Conservation (phyloP, 2,329 filamentous ascomycete genomes). For the Fusarium incarnatum region DNA sequence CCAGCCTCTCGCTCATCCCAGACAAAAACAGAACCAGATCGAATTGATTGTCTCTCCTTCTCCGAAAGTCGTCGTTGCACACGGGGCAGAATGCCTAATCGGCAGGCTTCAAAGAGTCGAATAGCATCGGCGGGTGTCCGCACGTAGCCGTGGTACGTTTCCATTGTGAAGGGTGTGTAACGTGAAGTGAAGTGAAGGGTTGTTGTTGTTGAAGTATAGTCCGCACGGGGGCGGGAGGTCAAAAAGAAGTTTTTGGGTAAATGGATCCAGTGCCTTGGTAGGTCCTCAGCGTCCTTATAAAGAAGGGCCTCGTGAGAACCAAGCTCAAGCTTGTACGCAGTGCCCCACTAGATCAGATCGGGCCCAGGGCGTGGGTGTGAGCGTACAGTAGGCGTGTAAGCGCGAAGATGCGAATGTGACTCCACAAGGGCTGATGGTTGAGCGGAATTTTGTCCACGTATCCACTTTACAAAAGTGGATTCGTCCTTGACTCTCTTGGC, state of each 20-base stretch:
- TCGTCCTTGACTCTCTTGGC: conserved; percentile 42
- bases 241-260: conserved; percentile 23
- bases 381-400: conserved; percentile 5
- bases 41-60: conserved; percentile 95
- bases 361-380: conserved; percentile 35
- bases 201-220: conserved; percentile 2
- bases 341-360: conserved; percentile 48
- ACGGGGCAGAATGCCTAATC: conserved; percentile 86
- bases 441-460: conserved; percentile 46
- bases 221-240: conserved; percentile 34
- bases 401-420: conserved; percentile 40
- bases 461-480: conserved; percentile 36
- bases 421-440: conserved; percentile 45
- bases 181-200: conserved; percentile 28
- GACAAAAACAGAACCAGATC: conserved; percentile 98
- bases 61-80: conserved; percentile 94
- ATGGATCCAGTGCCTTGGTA: conserved; percentile 31
- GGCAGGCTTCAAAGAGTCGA: conserved; percentile 97
- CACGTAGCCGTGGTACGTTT: conserved; percentile 95
- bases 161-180: conserved; percentile 70
- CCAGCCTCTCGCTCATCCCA: conserved; percentile 99
- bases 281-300: conserved; percentile 41
- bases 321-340: conserved; percentile 42
- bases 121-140: conserved; percentile 97
- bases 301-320: conserved; percentile 36